Conservation (phyloP, 352 stramenopile genomes). For the Phytopythium helicoides region DNA sequence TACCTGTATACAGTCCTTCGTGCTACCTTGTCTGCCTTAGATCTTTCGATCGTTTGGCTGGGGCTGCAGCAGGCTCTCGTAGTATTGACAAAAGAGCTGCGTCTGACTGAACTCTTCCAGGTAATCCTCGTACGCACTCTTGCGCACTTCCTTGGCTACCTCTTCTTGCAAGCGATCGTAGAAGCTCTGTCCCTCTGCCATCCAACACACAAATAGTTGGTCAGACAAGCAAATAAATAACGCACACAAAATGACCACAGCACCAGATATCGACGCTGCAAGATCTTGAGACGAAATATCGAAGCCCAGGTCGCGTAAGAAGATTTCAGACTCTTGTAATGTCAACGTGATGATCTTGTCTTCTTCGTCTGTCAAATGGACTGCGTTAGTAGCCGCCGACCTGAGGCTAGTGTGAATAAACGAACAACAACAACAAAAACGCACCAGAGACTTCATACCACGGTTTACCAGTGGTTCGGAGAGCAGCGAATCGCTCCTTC, state of each 20-base stretch:
- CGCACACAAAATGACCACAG: background rate
- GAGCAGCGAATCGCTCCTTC: conserved; percentile 36
- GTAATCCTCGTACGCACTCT: conserved; percentile 70
- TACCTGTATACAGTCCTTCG: background rate
- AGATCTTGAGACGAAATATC: conserved; percentile 66
- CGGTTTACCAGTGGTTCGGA: conserved; percentile 46
- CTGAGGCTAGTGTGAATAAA: background rate
- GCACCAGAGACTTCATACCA: conserved; percentile 73
- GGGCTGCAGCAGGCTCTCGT: conserved; percentile 62
- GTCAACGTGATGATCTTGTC: conserved; percentile 74
- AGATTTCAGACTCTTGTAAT: conserved; percentile 70
- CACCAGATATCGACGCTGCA: conserved; percentile 39
- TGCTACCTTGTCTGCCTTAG: background rate
- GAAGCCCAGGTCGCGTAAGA: conserved; percentile 64
- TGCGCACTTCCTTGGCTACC: conserved; percentile 60
- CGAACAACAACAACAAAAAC: background rate
- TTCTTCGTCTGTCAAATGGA: conserved; percentile 37
- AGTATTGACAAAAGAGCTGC: conserved; percentile 86
- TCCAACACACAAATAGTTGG: conserved; percentile 3
- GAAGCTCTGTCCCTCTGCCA: conserved; percentile 39
- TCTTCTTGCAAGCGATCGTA: conserved; percentile 81
- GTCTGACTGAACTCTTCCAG: conserved; percentile 83
- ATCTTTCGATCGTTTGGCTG: conserved; percentile 20
- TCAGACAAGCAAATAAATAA: background rate
- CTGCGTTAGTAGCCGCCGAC: background rate